A percentile compares a stretch with the other conserved stretches of the same genome.
Conservation (phyloP, 1,139 yeast species). For the Hemisphaericaspora xylanilytica region DNA sequence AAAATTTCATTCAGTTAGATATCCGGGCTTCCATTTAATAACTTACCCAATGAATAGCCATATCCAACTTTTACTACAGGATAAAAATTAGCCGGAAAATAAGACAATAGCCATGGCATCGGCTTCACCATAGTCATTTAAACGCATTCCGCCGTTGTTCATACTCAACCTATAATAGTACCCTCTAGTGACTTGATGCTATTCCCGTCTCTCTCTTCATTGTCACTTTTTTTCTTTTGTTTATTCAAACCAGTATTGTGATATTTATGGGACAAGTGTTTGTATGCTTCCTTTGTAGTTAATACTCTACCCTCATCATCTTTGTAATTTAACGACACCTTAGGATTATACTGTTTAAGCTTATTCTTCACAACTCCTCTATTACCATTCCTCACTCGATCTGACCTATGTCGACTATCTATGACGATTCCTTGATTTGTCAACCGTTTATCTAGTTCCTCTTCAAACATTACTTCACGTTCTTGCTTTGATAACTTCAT, state of each 20-base stretch:
- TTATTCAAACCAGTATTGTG: slow-evolving; percentile 55
- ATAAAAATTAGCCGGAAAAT: too few relatives aligned
- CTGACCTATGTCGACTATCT: background rate
- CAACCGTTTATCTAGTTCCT: slow-evolving; percentile 30
- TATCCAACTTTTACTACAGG: too few relatives aligned
- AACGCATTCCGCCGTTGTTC: too few relatives aligned
- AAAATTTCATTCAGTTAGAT: too few relatives aligned
- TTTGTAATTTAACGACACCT: slow-evolving; percentile 58
- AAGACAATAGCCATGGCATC: too few relatives aligned
- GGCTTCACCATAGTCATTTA: too few relatives aligned
- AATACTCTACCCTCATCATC: slow-evolving; percentile 72
- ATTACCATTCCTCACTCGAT: background rate
- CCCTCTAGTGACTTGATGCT: slow-evolving; percentile 1
- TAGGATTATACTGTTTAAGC: slow-evolving; percentile 55
- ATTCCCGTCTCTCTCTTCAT: slow-evolving; percentile 9
- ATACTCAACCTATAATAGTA: background rate
- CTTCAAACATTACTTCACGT: slow-evolving; percentile 27
- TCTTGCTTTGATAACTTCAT: slow-evolving; percentile 30
- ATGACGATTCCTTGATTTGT: slow-evolving; percentile 24
- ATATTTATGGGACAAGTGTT: slow-evolving; percentile 78
- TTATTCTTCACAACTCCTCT: slow-evolving; percentile 3
- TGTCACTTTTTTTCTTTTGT: slow-evolving; percentile 4
- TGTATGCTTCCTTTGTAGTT: slow-evolving; percentile 76
- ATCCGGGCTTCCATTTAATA: too few relatives aligned
- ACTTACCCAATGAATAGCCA: too few relatives aligned